Conservation (phyloP, 2,329 filamentous ascomycete genomes). For the Ceratocystis ficicola region DNA sequence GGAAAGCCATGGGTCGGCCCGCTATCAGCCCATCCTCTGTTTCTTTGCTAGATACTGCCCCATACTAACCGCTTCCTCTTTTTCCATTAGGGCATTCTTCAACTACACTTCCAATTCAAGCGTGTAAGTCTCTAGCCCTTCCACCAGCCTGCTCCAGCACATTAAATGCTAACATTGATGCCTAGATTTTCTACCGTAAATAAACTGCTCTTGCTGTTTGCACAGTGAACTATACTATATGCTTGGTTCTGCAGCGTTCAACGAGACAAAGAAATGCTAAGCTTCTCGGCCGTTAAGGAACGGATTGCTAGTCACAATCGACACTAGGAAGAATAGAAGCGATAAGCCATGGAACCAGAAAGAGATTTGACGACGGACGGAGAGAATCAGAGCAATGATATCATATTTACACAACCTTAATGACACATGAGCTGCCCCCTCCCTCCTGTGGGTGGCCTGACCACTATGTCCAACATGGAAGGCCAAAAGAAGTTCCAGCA, state of each 20-base stretch:
- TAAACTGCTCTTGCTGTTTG: slow-evolving; percentile 27
- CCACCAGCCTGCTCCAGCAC: slow-evolving; percentile 8
- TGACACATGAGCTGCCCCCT: not conserved
- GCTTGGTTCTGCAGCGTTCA: not conserved
- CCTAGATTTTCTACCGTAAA: slow-evolving; percentile 46
- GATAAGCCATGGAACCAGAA: not conserved
- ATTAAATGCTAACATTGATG: slow-evolving; percentile 16
- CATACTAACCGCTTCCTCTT: slow-evolving; percentile 19
- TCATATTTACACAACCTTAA: not conserved
- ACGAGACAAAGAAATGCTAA: not conserved
- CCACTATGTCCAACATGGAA: not conserved
- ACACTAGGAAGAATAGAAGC: not conserved
- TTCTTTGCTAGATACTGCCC: slow-evolving; percentile 21
- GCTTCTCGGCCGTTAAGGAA: not conserved
- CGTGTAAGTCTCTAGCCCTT: slow-evolving; percentile 50
- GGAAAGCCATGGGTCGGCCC: not conserved
- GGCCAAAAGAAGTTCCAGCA: not conserved
- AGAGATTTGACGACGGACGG: not conserved
- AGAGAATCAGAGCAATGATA: not conserved
- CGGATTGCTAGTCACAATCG: not conserved
- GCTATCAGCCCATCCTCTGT: not conserved
- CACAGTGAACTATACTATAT: not conserved
- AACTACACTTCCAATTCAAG: slow-evolving; percentile 97
- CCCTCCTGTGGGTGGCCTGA: not conserved
- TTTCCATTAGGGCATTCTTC: slow-evolving; percentile 64